Conservation (phyloP, 768 basidiomycete genomes). For the Naematelia aurantialba region DNA sequence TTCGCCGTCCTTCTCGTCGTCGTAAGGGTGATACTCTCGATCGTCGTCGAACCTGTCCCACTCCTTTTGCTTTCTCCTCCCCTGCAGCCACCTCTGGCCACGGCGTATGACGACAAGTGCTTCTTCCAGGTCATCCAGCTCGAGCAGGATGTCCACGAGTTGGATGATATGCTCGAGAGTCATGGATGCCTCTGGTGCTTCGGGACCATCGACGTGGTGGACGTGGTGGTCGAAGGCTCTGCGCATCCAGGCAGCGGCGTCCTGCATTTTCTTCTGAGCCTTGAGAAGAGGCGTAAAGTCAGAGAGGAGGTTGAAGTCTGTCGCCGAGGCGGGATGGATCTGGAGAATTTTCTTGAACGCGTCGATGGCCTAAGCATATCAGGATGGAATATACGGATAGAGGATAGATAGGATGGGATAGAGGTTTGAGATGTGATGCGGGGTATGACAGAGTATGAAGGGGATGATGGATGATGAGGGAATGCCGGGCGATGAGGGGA, state of each 20-base stretch:
- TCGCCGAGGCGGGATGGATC: constrained; percentile 57
- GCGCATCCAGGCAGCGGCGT: constrained; percentile 67
- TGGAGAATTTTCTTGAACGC: constrained; percentile 70
- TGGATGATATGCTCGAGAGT: constrained; percentile 58
- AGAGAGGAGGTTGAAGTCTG: constrained; percentile 72
- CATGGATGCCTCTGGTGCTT: constrained; percentile 19
- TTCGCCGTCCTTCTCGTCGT: constrained; percentile 33
- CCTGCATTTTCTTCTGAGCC: constrained; percentile 64
- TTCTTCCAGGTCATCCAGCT: constrained; percentile 63
- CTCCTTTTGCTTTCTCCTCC: constrained; percentile 63
- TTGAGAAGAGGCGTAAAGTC: constrained; percentile 74
- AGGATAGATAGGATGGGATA: too few species aligned
- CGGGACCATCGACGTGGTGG: constrained; percentile 53
- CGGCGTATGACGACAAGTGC: constrained; percentile 66
- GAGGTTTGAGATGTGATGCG: too few species aligned
- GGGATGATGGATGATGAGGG: not conserved
- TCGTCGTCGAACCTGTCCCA: constrained; percentile 86
- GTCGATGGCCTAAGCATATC: constrained; percentile 54
- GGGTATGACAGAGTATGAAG: too few species aligned
- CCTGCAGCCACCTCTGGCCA: constrained; percentile 90
- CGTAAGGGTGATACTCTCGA: constrained; percentile 70
- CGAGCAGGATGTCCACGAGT: constrained; percentile 78
- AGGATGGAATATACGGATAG: too few species aligned
- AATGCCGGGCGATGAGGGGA: not conserved
- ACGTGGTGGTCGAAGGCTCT: constrained; percentile 71